Conservation (phyloP, 164 flowering plant species). For the Berberis thunbergii region DNA sequence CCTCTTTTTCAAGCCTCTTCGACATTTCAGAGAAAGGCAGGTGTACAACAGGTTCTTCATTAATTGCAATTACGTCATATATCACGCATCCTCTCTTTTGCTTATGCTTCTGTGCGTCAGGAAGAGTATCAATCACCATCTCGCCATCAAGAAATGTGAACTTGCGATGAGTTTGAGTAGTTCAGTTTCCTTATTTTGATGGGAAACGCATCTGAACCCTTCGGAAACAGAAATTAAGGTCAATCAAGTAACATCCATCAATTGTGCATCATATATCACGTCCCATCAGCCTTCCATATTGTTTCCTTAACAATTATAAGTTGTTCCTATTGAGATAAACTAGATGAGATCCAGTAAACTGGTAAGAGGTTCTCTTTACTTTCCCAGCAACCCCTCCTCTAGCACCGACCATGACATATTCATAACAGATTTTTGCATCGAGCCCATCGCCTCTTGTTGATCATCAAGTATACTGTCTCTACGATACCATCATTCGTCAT, state of each 20-base stretch:
- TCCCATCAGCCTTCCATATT: conserved; percentile 2
- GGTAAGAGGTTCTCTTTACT: no score
- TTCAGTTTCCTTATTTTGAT: neutral
- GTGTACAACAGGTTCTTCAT: conserved; percentile 54
- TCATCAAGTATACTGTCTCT: no score
- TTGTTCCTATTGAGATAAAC: neutral
- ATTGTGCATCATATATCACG: neutral
- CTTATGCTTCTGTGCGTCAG: conserved; percentile 40
- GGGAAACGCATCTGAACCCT: conserved; percentile 1
- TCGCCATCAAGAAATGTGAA: conserved; percentile 50
- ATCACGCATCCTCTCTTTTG: conserved; percentile 92
- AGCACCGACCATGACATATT: no score
- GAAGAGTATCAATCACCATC: conserved; percentile 91
- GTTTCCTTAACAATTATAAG: neutral
- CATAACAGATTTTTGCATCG: no score
- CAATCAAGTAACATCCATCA: conserved; percentile 1
- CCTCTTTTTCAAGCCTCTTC: conserved; percentile 92
- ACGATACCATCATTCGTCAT: no score
- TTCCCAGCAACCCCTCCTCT: no score
- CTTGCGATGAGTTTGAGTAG: conserved; percentile 13
- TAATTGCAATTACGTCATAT: conserved; percentile 84
- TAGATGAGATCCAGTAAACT: no score
- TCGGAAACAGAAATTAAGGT: neutral
- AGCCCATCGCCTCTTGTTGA: no score
- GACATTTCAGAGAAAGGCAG: conserved; percentile 88